Conservation (phyloP, 2,329 filamentous ascomycete genomes). For the Cytospora schulzeri region DNA sequence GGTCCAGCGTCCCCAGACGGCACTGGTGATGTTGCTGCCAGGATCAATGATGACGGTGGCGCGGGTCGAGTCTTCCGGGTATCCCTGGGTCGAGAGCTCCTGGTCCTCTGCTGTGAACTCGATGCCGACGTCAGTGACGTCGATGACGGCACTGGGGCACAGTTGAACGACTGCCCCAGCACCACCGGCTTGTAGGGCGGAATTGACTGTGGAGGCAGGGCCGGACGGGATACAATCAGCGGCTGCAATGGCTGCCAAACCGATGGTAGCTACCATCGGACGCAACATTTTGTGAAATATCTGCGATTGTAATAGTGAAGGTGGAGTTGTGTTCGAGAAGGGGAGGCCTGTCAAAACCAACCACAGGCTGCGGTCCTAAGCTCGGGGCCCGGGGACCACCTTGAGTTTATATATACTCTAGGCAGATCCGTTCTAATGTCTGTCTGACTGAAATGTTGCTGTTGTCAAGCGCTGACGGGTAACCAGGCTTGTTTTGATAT, state of each 20-base stretch:
- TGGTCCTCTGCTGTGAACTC: constrained; percentile 32
- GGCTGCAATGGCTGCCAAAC: constrained; percentile 4
- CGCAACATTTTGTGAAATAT: not conserved
- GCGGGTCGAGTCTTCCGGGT: constrained; percentile 31
- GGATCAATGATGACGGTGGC: constrained; percentile 32
- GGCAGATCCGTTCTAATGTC: not conserved
- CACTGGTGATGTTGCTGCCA: constrained; percentile 30
- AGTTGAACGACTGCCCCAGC: constrained; percentile 30
- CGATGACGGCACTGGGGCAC: constrained; percentile 29
- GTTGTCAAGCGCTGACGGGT: not conserved
- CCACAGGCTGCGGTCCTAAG: not conserved
- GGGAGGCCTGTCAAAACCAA: not conserved
- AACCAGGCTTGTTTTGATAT: not conserved
- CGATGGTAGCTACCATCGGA: not conserved
- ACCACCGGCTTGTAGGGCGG: constrained; percentile 28
- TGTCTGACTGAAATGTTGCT: not conserved
- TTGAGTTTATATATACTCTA: not conserved
- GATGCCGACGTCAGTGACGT: constrained; percentile 27
- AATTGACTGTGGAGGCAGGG: constrained; percentile 30
- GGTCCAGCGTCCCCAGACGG: constrained; percentile 30
- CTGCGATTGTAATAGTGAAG: not conserved
- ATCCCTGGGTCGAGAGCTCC: constrained; percentile 34
- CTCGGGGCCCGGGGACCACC: not conserved
- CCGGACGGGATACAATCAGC: constrained; percentile 31
- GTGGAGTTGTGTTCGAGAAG: not conserved